Conservation (phyloP, 1,284 basidiomycete genomes). For the Hemileia vastatrix region DNA sequence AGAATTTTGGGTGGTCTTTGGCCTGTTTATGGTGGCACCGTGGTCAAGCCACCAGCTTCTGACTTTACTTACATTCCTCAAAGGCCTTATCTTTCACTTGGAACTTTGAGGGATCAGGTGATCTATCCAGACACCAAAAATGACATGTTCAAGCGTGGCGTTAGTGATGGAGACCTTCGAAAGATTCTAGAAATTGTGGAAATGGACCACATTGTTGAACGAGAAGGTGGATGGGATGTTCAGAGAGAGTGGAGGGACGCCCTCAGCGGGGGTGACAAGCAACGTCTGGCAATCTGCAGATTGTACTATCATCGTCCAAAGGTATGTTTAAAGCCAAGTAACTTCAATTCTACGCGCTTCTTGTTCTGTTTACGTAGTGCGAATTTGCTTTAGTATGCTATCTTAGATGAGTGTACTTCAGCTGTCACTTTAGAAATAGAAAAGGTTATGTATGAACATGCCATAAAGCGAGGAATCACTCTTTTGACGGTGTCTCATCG, state of each 20-base stretch:
- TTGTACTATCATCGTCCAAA: slow-evolving; percentile 92
- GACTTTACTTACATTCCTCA: slow-evolving; percentile 95
- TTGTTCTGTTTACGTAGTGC: not conserved
- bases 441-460: slow-evolving; percentile 89
- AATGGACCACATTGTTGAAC: slow-evolving; percentile 76
- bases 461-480: slow-evolving; percentile 49
- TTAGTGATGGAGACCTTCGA: slow-evolving; percentile 67
- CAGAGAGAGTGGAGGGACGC: slow-evolving; percentile 86
- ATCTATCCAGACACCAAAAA: slow-evolving; percentile 67
- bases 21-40: slow-evolving; percentile 89
- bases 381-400: slow-evolving; percentile 62
- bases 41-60: slow-evolving; percentile 80
- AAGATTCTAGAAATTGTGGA: slow-evolving; percentile 67
- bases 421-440: slow-evolving; percentile 89
- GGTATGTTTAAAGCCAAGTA: slow-evolving; percentile 49
- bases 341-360: not conserved
- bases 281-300: slow-evolving; percentile 86
- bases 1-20: slow-evolving; percentile 91
- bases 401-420: slow-evolving; percentile 90
- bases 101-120: slow-evolving; percentile 84
- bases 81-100: slow-evolving; percentile 82
- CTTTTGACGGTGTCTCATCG: slow-evolving; percentile 45
- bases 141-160: slow-evolving; percentile 64
- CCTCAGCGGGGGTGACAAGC: slow-evolving; percentile 60
- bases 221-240: slow-evolving; percentile 92